Base-by-base conservation (phyloP, 306 rosid species). In the Astragalus glycyphyllos region DNA sequence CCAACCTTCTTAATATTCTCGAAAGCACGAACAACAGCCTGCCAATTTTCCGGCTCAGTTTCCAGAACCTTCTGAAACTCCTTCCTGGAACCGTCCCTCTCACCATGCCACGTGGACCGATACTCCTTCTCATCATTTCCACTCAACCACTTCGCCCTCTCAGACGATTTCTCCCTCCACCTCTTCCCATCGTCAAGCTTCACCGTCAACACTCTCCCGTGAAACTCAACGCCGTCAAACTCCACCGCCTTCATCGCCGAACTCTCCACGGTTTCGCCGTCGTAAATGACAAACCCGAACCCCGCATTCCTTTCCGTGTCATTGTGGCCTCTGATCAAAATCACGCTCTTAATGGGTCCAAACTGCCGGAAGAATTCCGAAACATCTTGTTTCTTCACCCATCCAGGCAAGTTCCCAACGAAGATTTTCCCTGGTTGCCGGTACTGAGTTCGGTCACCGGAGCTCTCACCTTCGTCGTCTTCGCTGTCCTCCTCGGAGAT, bases 151-250 rank as follows among this genome's bases (percentile, higher is more conserved):
- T 83, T 77, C 54, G 57, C 82, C 71, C 95, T 87, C 84, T 81
- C 87, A 32, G 48, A 49, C 32, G 71, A 26, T 77, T 77, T 94
- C 75, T 82, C 96, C 89, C 69, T 84, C 83, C 55, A 5, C 56
- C 89, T 86, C 85, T 81, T 86, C 51, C 97, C 97, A 38, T 90
- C 92, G 26, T 90, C 98, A 79, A 90, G 78, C 60, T 87, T 89
- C 76, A 94, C 96, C 16, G 96, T 89, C 81, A 94, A 65, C 9
- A 87, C 83, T 66, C 96, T 82, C 54, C 96, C 96, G 13, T 86
- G 96, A 56, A 94, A 94, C 80, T 94, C 98, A 59, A 94, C 84
- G 1, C 98, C 98, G 9, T 94, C 97, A 13, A 94, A 94, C 83
- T 87, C 98, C 58, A 83, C 96, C 0, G 98, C 98, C 71, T 86